These are phyloP conservation scores for Pythium sukuiense DNA, from an alignment of 352 stramenopile species.

Conservation along the genomic window DNA sequence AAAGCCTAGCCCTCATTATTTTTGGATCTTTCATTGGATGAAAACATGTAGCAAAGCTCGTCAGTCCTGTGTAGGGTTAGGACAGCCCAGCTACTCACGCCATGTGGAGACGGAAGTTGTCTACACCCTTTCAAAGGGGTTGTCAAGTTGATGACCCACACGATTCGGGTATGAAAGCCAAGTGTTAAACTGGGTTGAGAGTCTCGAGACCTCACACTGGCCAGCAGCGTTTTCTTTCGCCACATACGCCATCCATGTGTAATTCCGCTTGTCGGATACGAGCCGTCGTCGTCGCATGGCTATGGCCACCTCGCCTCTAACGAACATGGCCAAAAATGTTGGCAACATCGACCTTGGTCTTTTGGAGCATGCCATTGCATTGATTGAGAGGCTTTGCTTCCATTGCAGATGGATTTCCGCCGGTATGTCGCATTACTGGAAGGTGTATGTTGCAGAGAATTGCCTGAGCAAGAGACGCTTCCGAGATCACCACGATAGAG, in stretches of 20 bases:
- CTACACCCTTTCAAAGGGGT: conserved; percentile 11
- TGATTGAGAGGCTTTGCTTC: conserved; percentile 2
- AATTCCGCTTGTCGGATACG: conserved; percentile 6
- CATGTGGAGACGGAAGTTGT: background rate
- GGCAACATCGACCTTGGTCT: background rate
- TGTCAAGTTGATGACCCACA: too few relatives aligned
- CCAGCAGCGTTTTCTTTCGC: conserved; percentile 11
- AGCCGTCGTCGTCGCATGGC: background rate
- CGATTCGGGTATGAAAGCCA: background rate
- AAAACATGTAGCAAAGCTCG: conserved; percentile 1
- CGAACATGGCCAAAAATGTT: conserved; percentile 3
- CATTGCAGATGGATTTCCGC: background rate
- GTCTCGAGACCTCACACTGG: background rate
- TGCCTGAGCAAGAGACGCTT: background rate
- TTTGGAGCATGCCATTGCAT: background rate
- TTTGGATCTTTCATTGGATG: conserved; percentile 10
- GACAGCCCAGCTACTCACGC: conserved; percentile 7
- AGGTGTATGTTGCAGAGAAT: background rate
- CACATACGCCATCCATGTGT: conserved; percentile 28
- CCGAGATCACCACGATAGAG: background rate
- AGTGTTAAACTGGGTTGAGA: conserved; percentile 1
- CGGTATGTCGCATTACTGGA: background rate
- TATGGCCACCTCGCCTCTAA: background rate
- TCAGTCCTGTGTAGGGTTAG: conserved; percentile 8
- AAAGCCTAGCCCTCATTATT: background rate